Conservation (phyloP, 108 stramenopile species). For the Cylindrotheca fusiformis region DNA sequence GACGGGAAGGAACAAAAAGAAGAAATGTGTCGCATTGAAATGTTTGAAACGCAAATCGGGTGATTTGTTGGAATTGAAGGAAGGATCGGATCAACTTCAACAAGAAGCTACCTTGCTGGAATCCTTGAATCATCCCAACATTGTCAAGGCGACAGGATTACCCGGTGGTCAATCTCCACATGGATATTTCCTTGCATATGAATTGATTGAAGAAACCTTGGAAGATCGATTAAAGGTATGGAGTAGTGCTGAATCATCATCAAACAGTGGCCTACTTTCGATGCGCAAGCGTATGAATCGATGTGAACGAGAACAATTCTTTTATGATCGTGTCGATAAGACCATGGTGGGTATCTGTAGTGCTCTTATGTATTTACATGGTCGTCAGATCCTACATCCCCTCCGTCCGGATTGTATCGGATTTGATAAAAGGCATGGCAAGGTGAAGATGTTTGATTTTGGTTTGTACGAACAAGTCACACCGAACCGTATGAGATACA, state of each 20-base stretch:
- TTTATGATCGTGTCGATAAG: not conserved
- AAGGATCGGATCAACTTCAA: not conserved
- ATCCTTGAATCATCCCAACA: conserved; percentile 4
- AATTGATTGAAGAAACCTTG: conserved; percentile 4
- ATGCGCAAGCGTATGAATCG: not conserved
- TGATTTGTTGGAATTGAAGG: not conserved
- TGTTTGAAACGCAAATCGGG: not conserved
- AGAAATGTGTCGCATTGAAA: not conserved
- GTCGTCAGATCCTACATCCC: not conserved
- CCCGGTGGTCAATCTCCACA: not conserved
- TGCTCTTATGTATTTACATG: not conserved
- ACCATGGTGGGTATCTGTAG: not conserved
- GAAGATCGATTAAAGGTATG: conserved; percentile 1
- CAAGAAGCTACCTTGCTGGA: not conserved
- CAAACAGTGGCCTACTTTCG: not conserved
- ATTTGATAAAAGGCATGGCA: conserved; percentile 1
- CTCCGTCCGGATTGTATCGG: not conserved
- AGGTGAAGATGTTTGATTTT: conserved; percentile 12
- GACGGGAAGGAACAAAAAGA: not conserved
- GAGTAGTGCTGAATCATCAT: not conserved
- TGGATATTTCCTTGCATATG: conserved; percentile 3
- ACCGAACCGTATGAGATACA: not conserved
- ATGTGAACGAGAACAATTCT: not conserved
- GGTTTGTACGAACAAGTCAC: not conserved
- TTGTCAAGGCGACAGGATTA: conserved; percentile 1